Base-by-base conservation (phyloP, 2,329 filamentous ascomycete species). In the Exophiala sp. region DNA sequence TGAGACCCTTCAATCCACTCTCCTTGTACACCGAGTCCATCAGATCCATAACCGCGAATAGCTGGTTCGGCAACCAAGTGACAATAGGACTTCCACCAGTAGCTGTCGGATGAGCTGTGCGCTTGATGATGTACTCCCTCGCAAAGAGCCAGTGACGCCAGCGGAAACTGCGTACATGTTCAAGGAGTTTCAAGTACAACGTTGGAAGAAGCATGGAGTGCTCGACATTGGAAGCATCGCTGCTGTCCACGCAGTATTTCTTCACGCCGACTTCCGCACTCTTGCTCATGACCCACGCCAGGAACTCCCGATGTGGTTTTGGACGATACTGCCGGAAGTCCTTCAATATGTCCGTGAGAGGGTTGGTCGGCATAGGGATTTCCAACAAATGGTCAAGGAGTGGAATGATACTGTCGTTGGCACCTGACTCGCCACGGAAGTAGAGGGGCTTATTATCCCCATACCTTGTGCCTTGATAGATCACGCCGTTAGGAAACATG, bases 321-420 rank as follows among this genome's bases (percentile, higher is more conserved):
- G 92, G 92, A 0, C 92, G 82, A 71, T 96, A 96, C 66, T 87
- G 80, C 59, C 91, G 83, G 77, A 97, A 97, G 70, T 96, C 92
- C 60, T 84, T 78, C 16, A 96, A 80, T 68, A 96, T 96, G 52
- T 87, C 84, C 0, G 91, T 96, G 42, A 96, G 82, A 0, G 92
- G 92, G 3, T 91, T 96, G 50, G 84, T 76, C 1, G 92, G 92
- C 90, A 96, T 95, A 59, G 84, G 79, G 41, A 96, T 85, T 68
- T 94, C 82, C 53, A 94, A 80, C 47, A 96, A 79, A 69, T 92
- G 91, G 71, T 96, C 92, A 66, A 92, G 84, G 3, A 96, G 82
- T 2, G 92, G 91, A 50, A 95, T 86, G 79, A 97, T 96, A 74
- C 86, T 88, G 75, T 97, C 92, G 68, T 96, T 96, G 62, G 92